Base-by-base conservation (phyloP, 164 flowering plant species). In the Piper betle region DNA sequence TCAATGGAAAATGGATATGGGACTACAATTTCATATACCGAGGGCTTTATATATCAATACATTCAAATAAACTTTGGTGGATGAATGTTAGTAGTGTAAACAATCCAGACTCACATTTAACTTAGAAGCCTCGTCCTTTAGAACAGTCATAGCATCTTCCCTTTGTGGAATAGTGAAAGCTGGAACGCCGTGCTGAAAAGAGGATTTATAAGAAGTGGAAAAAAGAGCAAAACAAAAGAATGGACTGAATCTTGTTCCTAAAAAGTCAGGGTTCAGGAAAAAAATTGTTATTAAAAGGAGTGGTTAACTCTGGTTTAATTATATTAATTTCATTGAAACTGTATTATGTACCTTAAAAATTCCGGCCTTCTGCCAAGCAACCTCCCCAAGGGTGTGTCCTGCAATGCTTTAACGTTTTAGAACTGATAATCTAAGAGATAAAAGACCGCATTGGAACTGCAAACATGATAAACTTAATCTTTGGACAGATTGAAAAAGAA, bases 281-380 rank as follows among this genome's bases (percentile, higher is more conserved):
- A n/a, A n/a, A n/a, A n/a, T n/a, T n/a, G n/a, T n/a, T n/a, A n/a
- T n/a, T n/a, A n/a, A n/a, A n/a, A n/a, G n/a, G n/a, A n/a, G n/a
- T n/a, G n/a, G n/a, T n/a, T n/a, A 41, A 4, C 4, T 4, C 43
- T 41, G 43, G 9, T 41, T 9, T 4, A 41, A 4, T 4, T 41
- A 4, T 4, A 41, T 4, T 3, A 43, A 43, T 6, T 43, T 8
- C 12, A 8, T 43, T 7, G n/a, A n/a, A n/a, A n/a, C n/a, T n/a
- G n/a, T 8, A 43, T 43, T 8, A 8, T 69, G 57, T 57, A 94
- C 99, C 97, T 94, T 94, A 67, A 94, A 87, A 66, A 94, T 91
- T 64, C 99, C 99, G 65, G 99, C 97, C 72, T 94, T 87, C 61
- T 85, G 89, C 70, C 97, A n/a, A n/a, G n/a, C 97, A 79, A 93